phyloP scores from a whole-genome alignment of 257 asterid species.

The Solanum dulcamara region DNA sequence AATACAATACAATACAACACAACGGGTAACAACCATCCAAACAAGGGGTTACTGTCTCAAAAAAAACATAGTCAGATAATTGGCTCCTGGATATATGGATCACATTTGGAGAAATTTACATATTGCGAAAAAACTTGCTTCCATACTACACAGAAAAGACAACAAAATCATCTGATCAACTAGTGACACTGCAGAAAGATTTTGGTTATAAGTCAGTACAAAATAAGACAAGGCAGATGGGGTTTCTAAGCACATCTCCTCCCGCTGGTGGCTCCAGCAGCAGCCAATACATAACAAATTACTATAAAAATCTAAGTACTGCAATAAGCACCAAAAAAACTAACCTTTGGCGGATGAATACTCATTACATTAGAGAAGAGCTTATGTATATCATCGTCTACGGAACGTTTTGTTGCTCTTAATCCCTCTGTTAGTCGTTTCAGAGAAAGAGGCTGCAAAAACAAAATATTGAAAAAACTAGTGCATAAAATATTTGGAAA shows the following conservation, averaged over 20 bases:
- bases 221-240: not conserved
- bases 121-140: not conserved
- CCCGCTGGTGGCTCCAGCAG: not conserved
- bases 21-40: too few relatives aligned
- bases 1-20: too few relatives aligned
- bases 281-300: not conserved
- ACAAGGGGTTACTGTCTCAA: too few relatives aligned
- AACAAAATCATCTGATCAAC: not conserved
- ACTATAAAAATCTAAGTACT: not conserved
- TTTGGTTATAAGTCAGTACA: not conserved
- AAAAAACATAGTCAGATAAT: not conserved
- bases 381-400: conserved; percentile 55
- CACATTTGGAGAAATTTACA: not conserved
- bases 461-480: not conserved
- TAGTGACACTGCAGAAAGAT: not conserved
- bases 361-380: conserved; percentile 66
- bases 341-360: conserved; percentile 73
- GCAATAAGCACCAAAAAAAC: not conserved
- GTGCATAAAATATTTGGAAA: not conserved
- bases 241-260: not conserved
- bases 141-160: not conserved
- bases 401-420: conserved; percentile 47
- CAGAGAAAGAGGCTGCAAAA: conserved; percentile 79
- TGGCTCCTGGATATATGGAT: not conserved
- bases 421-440: conserved; percentile 78